Evolutionary conservation across 257 asterid genomes (phyloP), one percentile per base, ranked within the genome.

Genomic region (Plantago major): DNA sequence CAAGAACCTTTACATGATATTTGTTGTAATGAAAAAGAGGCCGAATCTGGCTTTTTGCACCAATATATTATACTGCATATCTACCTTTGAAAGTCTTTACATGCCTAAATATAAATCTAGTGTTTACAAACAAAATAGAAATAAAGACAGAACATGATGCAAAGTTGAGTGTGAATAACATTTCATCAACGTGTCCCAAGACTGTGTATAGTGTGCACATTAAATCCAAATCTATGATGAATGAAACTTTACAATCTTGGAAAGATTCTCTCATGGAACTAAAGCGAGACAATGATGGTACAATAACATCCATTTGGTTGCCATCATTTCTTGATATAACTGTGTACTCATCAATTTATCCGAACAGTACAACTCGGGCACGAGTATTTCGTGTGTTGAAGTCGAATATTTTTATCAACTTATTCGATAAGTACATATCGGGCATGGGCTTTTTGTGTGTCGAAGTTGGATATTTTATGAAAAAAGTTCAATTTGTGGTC

Each of bases 141-240:
- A 12, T 38, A 67, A 15, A 22, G 26, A 22, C 26, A 22, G 26
- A 70, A 70, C 64, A 74, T 62, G 68, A 73, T 73, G 84, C 81
- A 62, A 70, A 67, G 77, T 50, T 87, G 86, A 80, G 83, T 82
- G 73, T 83, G 84, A 63, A 73, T 61, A 61, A 83, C 87, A 86
- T 77, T 74, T 46, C 42, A 53, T 13, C 60, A 0, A 5, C 19
- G 48, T 63, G 58, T 46, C 9, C 63, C 18, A 48, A 48, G 15
- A 38, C 55, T 59, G 58, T 40, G 63, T 11, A 59, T 52, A 45
- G 11, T 64, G 59, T 48, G 62, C 55, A 55, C 16, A 58, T 49
- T 55, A 64, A 63, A 67, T 61, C 67, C 57, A 40, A 33, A 72
- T 19, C 46, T 43, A 53, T 61, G 60, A 64, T 18, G 43, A 40